These are phyloP conservation scores for Penicillium dipodomyicola DNA, from an alignment of 495 filamentous ascomycete species.

Conservation along the genomic window DNA sequence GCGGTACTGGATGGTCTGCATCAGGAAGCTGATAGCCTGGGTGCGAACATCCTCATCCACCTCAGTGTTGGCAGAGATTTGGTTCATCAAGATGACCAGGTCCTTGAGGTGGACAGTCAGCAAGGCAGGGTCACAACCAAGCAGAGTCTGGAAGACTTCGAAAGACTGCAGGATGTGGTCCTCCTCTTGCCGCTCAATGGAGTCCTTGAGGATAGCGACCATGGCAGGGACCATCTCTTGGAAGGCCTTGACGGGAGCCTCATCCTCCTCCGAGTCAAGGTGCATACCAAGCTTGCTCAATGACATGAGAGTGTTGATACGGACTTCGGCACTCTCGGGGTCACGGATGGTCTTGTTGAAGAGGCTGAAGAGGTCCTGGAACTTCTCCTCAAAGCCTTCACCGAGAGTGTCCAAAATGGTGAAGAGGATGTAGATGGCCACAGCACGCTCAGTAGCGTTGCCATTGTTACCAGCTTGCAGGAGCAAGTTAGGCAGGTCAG, in stretches of 20 bases:
- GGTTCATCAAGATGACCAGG: constrained; percentile 90
- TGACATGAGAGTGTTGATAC: constrained; percentile 92
- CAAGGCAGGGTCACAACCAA: constrained; percentile 84
- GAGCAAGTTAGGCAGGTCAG: constrained; percentile 72
- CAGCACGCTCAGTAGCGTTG: constrained; percentile 77
- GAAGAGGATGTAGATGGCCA: constrained; percentile 88
- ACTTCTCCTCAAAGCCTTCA: constrained; percentile 71
- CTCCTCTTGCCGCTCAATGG: constrained; percentile 75
- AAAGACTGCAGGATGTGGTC: constrained; percentile 85
- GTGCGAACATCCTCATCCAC: constrained; percentile 79
- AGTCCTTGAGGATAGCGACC: constrained; percentile 83
- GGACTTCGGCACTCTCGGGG: constrained; percentile 84
- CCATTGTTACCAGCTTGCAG: constrained; percentile 67
- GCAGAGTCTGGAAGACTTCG: constrained; percentile 94
- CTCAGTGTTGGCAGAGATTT: constrained; percentile 70
- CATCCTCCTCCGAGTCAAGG: constrained; percentile 80
- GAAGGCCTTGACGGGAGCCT: constrained; percentile 65
- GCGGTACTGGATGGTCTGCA: constrained; percentile 86
- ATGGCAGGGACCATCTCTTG: constrained; percentile 79
- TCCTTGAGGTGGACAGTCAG: constrained; percentile 84
- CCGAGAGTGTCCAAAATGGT: constrained; percentile 84
- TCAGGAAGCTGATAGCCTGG: constrained; percentile 89
- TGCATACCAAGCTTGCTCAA: constrained; percentile 84
- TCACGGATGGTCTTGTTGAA: constrained; percentile 88
- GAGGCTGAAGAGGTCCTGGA: constrained; percentile 72